Conservation (phyloP, 306 rosid genomes). For the Lupinus albus region DNA sequence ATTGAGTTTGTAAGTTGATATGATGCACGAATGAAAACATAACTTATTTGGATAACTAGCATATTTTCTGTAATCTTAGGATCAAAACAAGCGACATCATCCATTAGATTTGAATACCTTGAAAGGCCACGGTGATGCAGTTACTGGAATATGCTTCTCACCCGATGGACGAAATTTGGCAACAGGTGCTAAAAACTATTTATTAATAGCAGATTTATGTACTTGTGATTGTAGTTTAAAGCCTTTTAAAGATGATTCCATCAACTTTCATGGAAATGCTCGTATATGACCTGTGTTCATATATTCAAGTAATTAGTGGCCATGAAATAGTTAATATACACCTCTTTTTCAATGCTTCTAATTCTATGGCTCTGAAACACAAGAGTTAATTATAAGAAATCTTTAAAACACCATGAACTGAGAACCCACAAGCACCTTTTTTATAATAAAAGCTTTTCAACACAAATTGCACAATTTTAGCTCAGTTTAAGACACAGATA, state of each 20-base stretch:
- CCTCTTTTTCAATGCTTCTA: background rate
- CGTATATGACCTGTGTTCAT: conserved; percentile 17
- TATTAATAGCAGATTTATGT: background rate
- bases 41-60: background rate
- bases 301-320: conserved; percentile 10
- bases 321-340: background rate
- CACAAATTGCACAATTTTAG: background rate
- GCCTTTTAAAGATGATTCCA: conserved; percentile 4
- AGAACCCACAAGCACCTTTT: background rate
- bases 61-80: conserved; percentile 47
- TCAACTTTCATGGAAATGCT: conserved; percentile 18
- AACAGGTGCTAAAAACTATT: conserved; percentile 59
- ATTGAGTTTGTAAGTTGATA: conserved; percentile 20
- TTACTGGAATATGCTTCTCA: conserved; percentile 81
- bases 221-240: conserved; percentile 4
- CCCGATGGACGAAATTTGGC: conserved; percentile 74
- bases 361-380: conserved; percentile 5
- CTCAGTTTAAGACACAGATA: conserved; percentile 3
- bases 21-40: background rate
- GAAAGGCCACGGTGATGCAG: conserved; percentile 96
- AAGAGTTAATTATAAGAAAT: background rate
- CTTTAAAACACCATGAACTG: background rate
- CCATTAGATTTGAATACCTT: conserved; percentile 92
- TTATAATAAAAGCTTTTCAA: background rate
- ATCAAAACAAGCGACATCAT: conserved; percentile 90